Evolutionary conservation across 352 stramenopile species (phyloP).

Genomic region (Thalassiosira exigua): DNA sequence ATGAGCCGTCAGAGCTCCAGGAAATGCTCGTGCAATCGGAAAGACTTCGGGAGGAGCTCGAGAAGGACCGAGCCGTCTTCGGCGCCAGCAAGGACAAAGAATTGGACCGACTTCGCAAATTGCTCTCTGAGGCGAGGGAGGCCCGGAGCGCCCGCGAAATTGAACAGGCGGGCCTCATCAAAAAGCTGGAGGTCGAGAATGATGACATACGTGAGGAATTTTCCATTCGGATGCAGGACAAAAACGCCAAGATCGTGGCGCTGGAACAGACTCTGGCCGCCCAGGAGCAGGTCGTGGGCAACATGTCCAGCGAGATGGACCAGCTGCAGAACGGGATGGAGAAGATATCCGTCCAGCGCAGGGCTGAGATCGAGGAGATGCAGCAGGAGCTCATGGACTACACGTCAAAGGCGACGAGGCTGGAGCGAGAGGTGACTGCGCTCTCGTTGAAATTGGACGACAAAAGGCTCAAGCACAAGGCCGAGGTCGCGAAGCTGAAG

Average conservation of each 20-base stretch:
- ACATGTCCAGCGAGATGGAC: slow-evolving; percentile 79
- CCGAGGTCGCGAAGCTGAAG: slow-evolving; percentile 70
- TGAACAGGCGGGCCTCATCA: slow-evolving; percentile 57
- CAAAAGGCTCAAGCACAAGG: slow-evolving; percentile 64
- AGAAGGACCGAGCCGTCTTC: slow-evolving; percentile 59
- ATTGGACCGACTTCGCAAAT: slow-evolving; percentile 71
- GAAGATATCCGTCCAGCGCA: slow-evolving; percentile 54
- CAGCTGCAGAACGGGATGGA: slow-evolving; percentile 79
- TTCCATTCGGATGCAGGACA: slow-evolving; percentile 59
- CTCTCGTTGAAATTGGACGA: slow-evolving; percentile 78
- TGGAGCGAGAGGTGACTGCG: slow-evolving; percentile 71
- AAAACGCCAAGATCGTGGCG: slow-evolving; percentile 74
- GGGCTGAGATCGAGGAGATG: slow-evolving; percentile 78
- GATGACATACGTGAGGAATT: slow-evolving; percentile 53
- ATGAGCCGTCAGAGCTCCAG: slow-evolving; percentile 33
- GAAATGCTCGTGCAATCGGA: slow-evolving; percentile 50
- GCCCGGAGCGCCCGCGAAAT: slow-evolving; percentile 32
- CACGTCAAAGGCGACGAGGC: slow-evolving; percentile 49
- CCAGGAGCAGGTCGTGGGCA: slow-evolving; percentile 76
- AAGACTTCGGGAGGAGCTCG: slow-evolving; percentile 46
- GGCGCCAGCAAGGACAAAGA: slow-evolving; percentile 66
- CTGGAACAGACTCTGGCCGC: slow-evolving; percentile 76
- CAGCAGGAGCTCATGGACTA: slow-evolving; percentile 78
- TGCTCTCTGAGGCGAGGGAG: slow-evolving; percentile 58
- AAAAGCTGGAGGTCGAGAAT: slow-evolving; percentile 65